phyloP scores from a whole-genome alignment of 2,329 filamentous ascomycete species.

The Fusarium humuli region DNA sequence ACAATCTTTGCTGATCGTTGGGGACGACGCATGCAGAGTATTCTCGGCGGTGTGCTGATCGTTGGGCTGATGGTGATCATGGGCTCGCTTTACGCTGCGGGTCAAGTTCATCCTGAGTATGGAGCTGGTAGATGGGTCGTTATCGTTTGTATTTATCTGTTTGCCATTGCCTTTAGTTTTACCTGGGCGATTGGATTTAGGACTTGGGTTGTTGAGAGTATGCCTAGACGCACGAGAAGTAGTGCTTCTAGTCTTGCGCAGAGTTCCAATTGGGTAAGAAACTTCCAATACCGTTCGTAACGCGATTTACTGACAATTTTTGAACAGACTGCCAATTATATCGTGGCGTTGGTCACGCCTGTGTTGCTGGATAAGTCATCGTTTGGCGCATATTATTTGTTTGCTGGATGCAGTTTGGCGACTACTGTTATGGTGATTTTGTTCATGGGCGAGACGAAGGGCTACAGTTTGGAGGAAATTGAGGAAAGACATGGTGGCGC shows the following conservation, averaged over 20 bases:
- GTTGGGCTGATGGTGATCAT: constrained; percentile 65
- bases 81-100: constrained; percentile 61
- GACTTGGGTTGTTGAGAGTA: constrained; percentile 67
- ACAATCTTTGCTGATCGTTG: constrained; percentile 66
- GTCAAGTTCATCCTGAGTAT: constrained; percentile 51
- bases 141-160: constrained; percentile 63
- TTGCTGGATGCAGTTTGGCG: constrained; percentile 54
- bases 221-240: constrained; percentile 65
- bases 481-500: constrained; percentile 27
- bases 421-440: constrained; percentile 53
- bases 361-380: constrained; percentile 54
- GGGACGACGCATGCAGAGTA: constrained; percentile 65
- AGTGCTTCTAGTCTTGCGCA: constrained; percentile 66
- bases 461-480: constrained; percentile 57
- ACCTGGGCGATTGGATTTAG: constrained; percentile 66
- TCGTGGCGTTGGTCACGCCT: constrained; percentile 59
- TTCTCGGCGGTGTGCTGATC: constrained; percentile 64
- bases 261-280: constrained; percentile 64
- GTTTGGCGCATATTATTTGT: constrained; percentile 60
- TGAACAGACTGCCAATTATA: constrained; percentile 55
- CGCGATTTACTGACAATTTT: constrained; percentile 1
- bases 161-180: constrained; percentile 57
- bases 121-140: constrained; percentile 62
- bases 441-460: constrained; percentile 59
- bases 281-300: no score